Conservation (phyloP, 306 rosid species). For the Castanea mollissima region DNA sequence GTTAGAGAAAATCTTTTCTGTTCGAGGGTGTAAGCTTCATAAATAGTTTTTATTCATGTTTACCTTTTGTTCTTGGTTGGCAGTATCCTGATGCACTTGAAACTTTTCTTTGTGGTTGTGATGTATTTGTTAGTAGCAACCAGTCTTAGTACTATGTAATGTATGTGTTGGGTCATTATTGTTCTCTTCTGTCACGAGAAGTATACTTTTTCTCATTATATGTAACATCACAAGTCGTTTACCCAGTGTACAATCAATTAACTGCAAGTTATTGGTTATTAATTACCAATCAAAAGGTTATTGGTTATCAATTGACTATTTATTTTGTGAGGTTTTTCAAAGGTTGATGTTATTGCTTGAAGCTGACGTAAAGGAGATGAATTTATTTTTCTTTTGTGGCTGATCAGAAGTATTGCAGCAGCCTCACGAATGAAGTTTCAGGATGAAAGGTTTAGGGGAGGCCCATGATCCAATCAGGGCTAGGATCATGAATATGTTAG, state of each 20-base stretch:
- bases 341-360: slow-evolving; percentile 19
- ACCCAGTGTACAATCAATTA: not conserved
- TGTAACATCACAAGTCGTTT: not conserved
- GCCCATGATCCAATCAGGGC: not conserved
- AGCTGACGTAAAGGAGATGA: not conserved
- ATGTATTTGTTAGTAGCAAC: not conserved
- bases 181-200: not conserved
- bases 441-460: not conserved
- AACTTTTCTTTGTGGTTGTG: slow-evolving; percentile 7
- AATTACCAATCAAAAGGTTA: no score
- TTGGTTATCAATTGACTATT: slow-evolving; percentile 2
- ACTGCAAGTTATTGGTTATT: not conserved
- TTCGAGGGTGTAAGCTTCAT: slow-evolving; percentile 5
- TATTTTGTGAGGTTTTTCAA: slow-evolving; percentile 6
- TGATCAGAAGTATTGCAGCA: not conserved
- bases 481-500: not conserved
- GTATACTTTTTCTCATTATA: not conserved
- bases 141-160: not conserved
- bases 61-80: slow-evolving; percentile 1
- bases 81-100: not conserved
- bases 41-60: slow-evolving; percentile 2
- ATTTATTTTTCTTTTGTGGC: not conserved
- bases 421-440: no score
- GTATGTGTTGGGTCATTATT: not conserved
- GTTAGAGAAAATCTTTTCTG: slow-evolving; percentile 45